These are phyloP conservation scores for Erythrophleum fordii DNA, from an alignment of 306 rosid species.

Conservation along the genomic window DNA sequence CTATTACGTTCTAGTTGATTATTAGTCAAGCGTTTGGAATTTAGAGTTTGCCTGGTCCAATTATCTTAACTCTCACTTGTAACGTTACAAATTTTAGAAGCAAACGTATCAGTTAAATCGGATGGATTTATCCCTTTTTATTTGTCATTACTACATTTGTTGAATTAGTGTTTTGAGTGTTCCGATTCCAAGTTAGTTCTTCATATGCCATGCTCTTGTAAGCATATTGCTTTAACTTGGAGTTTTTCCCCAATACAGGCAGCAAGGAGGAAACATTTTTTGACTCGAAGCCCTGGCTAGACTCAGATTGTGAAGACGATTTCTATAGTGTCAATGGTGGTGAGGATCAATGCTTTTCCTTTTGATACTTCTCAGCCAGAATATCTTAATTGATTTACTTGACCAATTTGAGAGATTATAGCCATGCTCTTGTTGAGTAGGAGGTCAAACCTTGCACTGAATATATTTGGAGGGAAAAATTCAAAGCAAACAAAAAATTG, in stretches of 20 bases:
- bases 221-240: background rate
- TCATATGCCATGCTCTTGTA: background rate
- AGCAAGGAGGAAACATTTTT: conserved; percentile 89
- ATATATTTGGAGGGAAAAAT: background rate
- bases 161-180: conserved; percentile 7
- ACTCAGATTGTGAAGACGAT: conserved; percentile 94
- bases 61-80: too few species aligned
- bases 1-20: background rate
- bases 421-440: too few species aligned
- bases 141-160: background rate
- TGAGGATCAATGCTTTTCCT: conserved; percentile 48
- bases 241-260: conserved; percentile 48
- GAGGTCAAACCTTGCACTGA: too few species aligned
- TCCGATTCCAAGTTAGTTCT: background rate
- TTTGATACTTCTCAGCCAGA: conserved; percentile 2
- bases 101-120: background rate
- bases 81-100: background rate
- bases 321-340: conserved; percentile 96
- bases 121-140: background rate
- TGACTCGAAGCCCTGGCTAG: conserved; percentile 85
- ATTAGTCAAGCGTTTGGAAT: background rate
- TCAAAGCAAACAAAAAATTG: background rate
- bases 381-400: too few species aligned
- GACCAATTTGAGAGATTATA: too few species aligned
- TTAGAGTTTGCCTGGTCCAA: too few species aligned